Evolutionary conservation across 768 basidiomycete genomes (phyloP).

Genomic region (Trametes cingulata): DNA sequence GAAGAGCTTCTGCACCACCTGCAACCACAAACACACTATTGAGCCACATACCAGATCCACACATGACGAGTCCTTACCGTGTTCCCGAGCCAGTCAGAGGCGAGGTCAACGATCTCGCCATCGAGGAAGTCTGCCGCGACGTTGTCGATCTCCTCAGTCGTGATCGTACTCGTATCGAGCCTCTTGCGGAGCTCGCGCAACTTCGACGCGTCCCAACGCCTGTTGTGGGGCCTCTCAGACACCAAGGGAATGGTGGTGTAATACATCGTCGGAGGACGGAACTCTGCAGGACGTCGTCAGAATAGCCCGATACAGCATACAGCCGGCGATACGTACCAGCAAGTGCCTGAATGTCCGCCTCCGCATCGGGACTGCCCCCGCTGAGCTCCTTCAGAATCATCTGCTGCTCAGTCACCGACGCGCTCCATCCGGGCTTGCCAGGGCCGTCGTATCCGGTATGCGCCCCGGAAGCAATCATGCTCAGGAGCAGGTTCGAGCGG

Average conservation of each 20-base stretch:
- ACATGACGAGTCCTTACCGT: slow-evolving; percentile 52
- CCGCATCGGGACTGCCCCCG: slow-evolving; percentile 72
- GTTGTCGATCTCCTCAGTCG: slow-evolving; percentile 84
- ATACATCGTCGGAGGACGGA: slow-evolving; percentile 92
- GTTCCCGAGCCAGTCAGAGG: slow-evolving; percentile 98
- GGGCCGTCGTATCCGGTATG: slow-evolving; percentile 61
- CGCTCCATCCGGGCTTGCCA: slow-evolving; percentile 63
- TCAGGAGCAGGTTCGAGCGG: slow-evolving; percentile 85
- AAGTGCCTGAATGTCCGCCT: slow-evolving; percentile 81
- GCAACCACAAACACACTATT: slow-evolving; percentile 3
- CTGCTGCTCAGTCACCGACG: slow-evolving; percentile 89
- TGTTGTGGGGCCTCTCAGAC: slow-evolving; percentile 79
- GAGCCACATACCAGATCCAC: background rate
- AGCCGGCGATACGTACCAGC: slow-evolving; percentile 57
- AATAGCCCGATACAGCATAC: background rate
- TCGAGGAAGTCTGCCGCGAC: slow-evolving; percentile 90
- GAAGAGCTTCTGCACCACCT: slow-evolving; percentile 97
- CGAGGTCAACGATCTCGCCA: slow-evolving; percentile 91
- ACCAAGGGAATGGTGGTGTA: slow-evolving; percentile 94
- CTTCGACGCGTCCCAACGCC: slow-evolving; percentile 92
- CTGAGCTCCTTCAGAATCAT: slow-evolving; percentile 96
- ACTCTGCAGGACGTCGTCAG: slow-evolving; percentile 52
- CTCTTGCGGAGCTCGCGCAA: slow-evolving; percentile 93
- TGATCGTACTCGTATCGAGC: slow-evolving; percentile 87
- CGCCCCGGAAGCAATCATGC: slow-evolving; percentile 80